Base-by-base conservation (phyloP, 116 monocot genomes). In the Cymodocea nodosa region DNA sequence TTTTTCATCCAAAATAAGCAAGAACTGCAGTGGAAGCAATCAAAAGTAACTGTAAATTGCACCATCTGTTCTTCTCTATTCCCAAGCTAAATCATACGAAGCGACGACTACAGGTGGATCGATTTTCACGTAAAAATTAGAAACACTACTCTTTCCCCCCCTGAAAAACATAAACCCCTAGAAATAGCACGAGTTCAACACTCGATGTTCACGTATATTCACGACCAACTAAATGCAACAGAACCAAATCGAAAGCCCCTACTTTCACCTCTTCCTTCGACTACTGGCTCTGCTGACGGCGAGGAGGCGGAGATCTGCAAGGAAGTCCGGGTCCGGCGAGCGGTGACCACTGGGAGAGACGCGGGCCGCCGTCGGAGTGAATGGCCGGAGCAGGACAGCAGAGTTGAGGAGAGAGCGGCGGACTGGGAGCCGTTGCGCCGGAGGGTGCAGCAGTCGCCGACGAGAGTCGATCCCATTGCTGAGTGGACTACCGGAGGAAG, bases 251-350 rank as follows among this genome's bases (percentile, higher is more conserved):
- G 30, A 23, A 35, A 22, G 3, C 36, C 36, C 35, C 30, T 3
- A 36, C 35, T 0, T 25, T 35, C 34, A 56, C 62, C 73, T 39
- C 14, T 16, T 35, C 50, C 67, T 51, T 64, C 69, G 19, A 52
- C 25, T 2, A 50, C 14, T 34, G 39, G 23, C n/a, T 57, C 12
- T 18, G 54, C 60, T 35, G 65, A 23, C 50, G 54, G 23, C 36
- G 66, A 62, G 15, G 66, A 71, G 18, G 67, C 51, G 63, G 76
- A 24, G 18, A 72, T 51, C 59, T 49, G 58, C 72, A 76, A 80
- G 0, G 64, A 80, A 63, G 76, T 56, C 39, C 49, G 61, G 68
- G 56, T 22, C 23, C 63, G 54, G 23, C n/a, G 8, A 62, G 13
- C 0, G 15, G 34, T 4, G 4, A 25, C n/a, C 16, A n/a, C 37